Conservation (phyloP, 768 basidiomycete species). For the Naganishia vaughanmartiniae region DNA sequence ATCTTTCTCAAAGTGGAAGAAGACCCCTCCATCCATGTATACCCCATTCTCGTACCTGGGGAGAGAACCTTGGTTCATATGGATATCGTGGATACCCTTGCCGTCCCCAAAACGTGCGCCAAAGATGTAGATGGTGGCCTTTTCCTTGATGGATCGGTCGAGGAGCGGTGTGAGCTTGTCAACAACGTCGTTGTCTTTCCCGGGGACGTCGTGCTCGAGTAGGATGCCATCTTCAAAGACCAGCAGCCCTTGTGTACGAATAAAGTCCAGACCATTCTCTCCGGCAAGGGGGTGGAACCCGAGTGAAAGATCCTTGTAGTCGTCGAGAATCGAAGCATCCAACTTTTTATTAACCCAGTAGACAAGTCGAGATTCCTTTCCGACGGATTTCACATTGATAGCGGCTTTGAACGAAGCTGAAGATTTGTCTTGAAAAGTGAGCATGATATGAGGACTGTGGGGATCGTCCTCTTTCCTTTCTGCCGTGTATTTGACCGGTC, state of each 20-base stretch:
- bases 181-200: constrained; percentile 17
- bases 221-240: not conserved
- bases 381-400: constrained; percentile 18
- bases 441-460: constrained; percentile 14
- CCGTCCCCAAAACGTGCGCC: constrained; percentile 2
- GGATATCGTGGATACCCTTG: constrained; percentile 15
- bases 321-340: not conserved
- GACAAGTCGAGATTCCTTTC: constrained; percentile 10
- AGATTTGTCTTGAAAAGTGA: constrained; percentile 10
- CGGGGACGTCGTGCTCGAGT: constrained; percentile 16
- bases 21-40: constrained; percentile 8
- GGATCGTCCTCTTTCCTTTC: constrained; percentile 4
- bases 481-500: constrained; percentile 6
- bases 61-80: constrained; percentile 22
- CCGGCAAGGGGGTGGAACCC: constrained; percentile 7
- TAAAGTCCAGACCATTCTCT: constrained; percentile 9
- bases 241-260: constrained; percentile 13
- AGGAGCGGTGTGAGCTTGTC: constrained; percentile 12
- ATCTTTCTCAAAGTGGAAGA: constrained; percentile 25
- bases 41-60: constrained; percentile 16
- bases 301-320: constrained; percentile 2
- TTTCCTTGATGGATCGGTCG: constrained; percentile 9
- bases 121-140: constrained; percentile 22
- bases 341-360: constrained; percentile 19
- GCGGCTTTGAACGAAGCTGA: not conserved